phyloP scores from a whole-genome alignment of 2,329 filamentous ascomycete species.

The Ramichloridium luteum region DNA sequence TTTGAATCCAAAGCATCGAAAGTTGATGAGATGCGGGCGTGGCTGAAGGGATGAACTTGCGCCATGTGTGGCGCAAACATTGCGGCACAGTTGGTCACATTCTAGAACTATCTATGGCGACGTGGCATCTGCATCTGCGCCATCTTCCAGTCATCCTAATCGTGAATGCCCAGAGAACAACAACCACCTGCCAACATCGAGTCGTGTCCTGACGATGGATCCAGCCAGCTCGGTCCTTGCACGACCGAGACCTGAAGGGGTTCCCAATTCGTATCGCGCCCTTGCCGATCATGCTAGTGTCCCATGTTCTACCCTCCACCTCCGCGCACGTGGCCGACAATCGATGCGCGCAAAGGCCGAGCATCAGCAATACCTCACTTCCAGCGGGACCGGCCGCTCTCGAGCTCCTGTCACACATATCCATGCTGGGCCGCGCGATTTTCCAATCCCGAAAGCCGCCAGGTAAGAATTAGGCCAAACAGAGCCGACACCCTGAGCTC shows the following conservation, averaged over 20 bases:
- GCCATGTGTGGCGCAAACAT: conserved; percentile 1
- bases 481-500: conserved; percentile 1
- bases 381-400: neutral
- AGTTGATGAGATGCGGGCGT: conserved; percentile 1
- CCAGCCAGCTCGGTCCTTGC: conserved; percentile 1
- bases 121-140: neutral
- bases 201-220: conserved; percentile 1
- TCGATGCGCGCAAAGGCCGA: neutral
- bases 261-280: neutral
- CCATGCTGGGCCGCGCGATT: neutral
- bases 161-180: neutral
- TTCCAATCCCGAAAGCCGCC: neutral
- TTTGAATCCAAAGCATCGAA: conserved; percentile 1
- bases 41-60: neutral
- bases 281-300: conserved; percentile 1
- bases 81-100: conserved; percentile 1
- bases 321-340: neutral
- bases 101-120: neutral
- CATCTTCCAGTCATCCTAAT: conserved; percentile 1
- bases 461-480: neutral
- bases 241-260: conserved; percentile 1
- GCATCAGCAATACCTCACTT: conserved; percentile 1
- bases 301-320: neutral
- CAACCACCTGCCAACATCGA: neutral
- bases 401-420: neutral